Evolutionary conservation across 2,329 filamentous ascomycete species (phyloP).

Genomic region (Apiospora saccharicola): DNA sequence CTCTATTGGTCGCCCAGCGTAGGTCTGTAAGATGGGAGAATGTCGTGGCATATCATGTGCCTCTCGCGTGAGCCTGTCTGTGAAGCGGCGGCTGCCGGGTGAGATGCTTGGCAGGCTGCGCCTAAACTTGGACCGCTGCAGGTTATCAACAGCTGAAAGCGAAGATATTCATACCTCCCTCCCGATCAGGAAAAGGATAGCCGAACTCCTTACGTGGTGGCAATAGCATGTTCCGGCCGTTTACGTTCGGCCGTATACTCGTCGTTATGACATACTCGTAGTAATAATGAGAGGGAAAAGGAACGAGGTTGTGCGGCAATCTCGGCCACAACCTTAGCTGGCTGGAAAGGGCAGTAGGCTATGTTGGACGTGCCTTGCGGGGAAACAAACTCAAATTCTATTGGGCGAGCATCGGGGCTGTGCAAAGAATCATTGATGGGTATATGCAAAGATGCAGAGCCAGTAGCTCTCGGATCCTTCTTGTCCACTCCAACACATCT

Average conservation of each 20-base stretch:
- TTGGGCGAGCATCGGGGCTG: conserved; percentile 10
- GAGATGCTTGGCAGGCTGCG: not conserved
- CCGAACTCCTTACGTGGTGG: not conserved
- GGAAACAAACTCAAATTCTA: conserved; percentile 18
- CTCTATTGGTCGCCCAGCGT: not conserved
- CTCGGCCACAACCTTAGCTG: not conserved
- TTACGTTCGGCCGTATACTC: not conserved
- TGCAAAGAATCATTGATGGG: conserved; percentile 17
- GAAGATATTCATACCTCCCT: not conserved
- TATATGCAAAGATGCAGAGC: conserved; percentile 5
- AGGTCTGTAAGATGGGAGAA: not conserved
- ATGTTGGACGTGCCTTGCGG: conserved; percentile 9
- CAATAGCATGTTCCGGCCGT: not conserved
- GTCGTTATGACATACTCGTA: not conserved
- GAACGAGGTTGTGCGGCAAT: not conserved
- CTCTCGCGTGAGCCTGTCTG: not conserved
- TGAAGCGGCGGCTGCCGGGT: not conserved
- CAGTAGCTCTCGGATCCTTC: not conserved
- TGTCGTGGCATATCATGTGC: not conserved
- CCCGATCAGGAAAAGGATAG: not conserved
- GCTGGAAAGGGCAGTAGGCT: conserved; percentile 12
- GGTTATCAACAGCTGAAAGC: not conserved
- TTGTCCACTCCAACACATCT: not conserved
- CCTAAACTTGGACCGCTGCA: not conserved
- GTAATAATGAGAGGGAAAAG: not conserved